phyloP scores from a whole-genome alignment of 2,329 filamentous ascomycete species.

The Paracorniculantispora psalliotae region DNA sequence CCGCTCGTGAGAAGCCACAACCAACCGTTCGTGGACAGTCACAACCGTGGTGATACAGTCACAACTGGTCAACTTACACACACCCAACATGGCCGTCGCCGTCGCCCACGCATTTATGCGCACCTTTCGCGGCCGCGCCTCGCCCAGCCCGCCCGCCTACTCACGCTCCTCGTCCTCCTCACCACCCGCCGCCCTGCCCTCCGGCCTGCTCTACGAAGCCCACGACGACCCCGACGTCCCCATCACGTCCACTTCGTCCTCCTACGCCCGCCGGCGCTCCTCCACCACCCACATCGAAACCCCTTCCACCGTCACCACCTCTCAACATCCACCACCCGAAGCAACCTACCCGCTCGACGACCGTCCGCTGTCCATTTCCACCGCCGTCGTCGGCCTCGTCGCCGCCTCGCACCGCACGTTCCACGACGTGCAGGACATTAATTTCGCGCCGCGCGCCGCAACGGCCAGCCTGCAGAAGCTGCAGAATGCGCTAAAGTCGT shows the following conservation, averaged over 20 bases:
- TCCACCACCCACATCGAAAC: not conserved
- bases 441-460: not conserved
- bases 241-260: not conserved
- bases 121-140: not conserved
- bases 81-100: constrained; percentile 1
- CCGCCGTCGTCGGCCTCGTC: constrained; percentile 17
- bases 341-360: not conserved
- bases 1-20: too few relatives aligned
- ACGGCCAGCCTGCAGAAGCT: constrained; percentile 8
- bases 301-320: not conserved
- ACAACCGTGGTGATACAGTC: too few relatives aligned
- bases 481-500: constrained; percentile 8
- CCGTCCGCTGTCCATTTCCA: not conserved
- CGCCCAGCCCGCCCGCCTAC: not conserved
- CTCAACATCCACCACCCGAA: not conserved
- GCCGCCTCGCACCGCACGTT: constrained; percentile 16
- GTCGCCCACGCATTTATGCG: constrained; percentile 6
- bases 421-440: constrained; percentile 10
- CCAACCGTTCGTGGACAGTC: too few relatives aligned
- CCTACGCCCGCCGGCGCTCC: not conserved
- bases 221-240: not conserved
- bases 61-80: too few relatives aligned
- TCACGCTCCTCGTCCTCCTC: not conserved
- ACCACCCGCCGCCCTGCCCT: not conserved
- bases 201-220: not conserved